Evolutionary conservation across 225 moss, liverwort and hornwort species (phyloP).

Genomic region (Physcomitrium patens): DNA sequence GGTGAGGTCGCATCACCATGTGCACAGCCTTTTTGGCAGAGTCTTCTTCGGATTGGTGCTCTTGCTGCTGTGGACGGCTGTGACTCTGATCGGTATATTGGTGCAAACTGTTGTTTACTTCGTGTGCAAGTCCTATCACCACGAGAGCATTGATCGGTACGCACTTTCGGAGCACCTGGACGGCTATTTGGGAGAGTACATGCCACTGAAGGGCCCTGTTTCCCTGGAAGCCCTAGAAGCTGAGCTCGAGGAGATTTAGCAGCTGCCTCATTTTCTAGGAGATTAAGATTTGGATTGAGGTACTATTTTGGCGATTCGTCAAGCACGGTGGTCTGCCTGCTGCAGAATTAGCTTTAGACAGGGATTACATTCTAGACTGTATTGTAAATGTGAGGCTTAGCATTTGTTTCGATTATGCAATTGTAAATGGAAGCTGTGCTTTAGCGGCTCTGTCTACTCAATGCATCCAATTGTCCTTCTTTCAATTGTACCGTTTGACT

Average conservation of each 20-base stretch:
- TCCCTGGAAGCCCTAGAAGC: constrained; percentile 75
- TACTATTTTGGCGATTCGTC: neutral
- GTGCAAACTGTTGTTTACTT: constrained; percentile 88
- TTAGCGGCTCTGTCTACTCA: too few relatives aligned
- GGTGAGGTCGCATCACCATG: constrained; percentile 42
- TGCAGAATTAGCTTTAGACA: constrained; percentile 17
- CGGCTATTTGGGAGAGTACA: constrained; percentile 86
- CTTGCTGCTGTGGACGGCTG: constrained; percentile 65
- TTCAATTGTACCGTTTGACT: too few relatives aligned
- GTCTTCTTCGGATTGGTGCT: constrained; percentile 42
- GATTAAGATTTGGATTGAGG: constrained; percentile 16
- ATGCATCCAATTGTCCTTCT: too few relatives aligned
- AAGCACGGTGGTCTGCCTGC: constrained; percentile 9
- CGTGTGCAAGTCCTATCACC: constrained; percentile 86
- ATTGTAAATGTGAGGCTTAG: constrained; percentile 17
- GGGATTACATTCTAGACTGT: neutral
- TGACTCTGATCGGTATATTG: constrained; percentile 68
- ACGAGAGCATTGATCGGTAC: constrained; percentile 85
- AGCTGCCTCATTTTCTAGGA: neutral
- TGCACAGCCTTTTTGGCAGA: constrained; percentile 50
- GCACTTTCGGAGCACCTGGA: constrained; percentile 82
- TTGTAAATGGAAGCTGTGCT: too few relatives aligned
- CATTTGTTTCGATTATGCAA: too few relatives aligned
- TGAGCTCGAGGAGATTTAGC: constrained; percentile 51
- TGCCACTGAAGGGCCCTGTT: constrained; percentile 87